These are phyloP conservation scores for Salix viminalis DNA, from an alignment of 345 rosid genomes.

Conservation along the genomic window DNA sequence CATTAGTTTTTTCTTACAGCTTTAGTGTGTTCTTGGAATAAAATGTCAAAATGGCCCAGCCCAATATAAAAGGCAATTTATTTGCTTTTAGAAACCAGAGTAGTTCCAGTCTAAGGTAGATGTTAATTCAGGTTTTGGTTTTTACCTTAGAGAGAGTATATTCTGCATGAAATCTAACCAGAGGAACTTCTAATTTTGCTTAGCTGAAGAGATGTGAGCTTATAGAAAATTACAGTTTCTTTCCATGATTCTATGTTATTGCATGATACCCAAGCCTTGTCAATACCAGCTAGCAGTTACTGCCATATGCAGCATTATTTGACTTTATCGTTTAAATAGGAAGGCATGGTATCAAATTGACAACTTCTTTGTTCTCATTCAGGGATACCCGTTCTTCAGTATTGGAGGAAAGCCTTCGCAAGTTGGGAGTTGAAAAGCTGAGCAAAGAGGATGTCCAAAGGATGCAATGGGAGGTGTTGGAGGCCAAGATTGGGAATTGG, in stretches of 20 bases:
- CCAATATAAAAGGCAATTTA: not conserved
- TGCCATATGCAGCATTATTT: not conserved
- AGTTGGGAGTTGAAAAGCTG: conserved; percentile 93
- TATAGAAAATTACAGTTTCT: not conserved
- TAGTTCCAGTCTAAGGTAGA: not conserved
- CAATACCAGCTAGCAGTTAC: not conserved
- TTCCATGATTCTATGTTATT: not conserved
- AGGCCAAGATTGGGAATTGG: conserved; percentile 97
- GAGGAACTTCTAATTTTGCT: not conserved
- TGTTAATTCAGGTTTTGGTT: not conserved
- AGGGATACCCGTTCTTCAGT: conserved; percentile 84
- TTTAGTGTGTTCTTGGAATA: not conserved
- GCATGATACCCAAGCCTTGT: not conserved
- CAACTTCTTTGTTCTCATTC: conserved; percentile 16
- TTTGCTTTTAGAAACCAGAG: not conserved
- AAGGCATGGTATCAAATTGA: not conserved
- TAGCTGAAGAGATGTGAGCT: not conserved
- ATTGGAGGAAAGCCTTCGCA: conserved; percentile 80
- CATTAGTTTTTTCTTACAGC: not conserved
- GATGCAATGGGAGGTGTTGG: conserved; percentile 98
- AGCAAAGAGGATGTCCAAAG: conserved; percentile 95
- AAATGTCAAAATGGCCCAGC: not conserved
- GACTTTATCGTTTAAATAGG: not conserved
- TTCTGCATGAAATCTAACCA: not conserved
- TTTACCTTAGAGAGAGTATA: not conserved